Conservation (phyloP, 116 monocot genomes). For the Phalaenopsis hybrid region DNA sequence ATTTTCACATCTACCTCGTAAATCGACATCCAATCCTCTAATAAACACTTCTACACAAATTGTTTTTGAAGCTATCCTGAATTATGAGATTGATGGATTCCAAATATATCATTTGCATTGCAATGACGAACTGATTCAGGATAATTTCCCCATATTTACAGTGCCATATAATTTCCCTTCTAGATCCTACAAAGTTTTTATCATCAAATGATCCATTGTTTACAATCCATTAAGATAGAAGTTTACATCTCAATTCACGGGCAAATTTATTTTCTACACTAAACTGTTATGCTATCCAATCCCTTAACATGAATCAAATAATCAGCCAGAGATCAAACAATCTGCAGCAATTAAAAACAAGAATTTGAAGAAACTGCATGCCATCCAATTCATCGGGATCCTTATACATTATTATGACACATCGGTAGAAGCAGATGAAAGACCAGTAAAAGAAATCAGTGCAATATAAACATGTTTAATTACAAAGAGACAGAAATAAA, state of each 20-base stretch:
- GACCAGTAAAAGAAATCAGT: not conserved
- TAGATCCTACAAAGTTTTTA: not conserved
- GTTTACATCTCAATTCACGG: not conserved
- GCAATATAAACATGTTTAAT: too few species aligned
- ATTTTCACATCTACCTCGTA: too few species aligned
- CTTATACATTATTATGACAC: not conserved
- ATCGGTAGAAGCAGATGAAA: not conserved
- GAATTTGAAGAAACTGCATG: too few species aligned
- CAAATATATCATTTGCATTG: too few species aligned
- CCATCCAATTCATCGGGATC: too few species aligned
- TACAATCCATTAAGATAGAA: not conserved
- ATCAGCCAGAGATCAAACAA: not conserved
- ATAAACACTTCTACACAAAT: too few species aligned
- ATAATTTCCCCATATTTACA: not conserved
- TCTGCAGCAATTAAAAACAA: not conserved
- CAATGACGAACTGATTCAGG: too few species aligned
- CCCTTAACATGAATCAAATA: not conserved
- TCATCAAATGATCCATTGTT: not conserved
- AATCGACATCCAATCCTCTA: too few species aligned
- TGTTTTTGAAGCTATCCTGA: too few species aligned
- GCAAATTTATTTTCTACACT: not conserved
- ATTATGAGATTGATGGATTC: too few species aligned
- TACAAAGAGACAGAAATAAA: slow-evolving; percentile 10
- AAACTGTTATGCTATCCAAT: not conserved
- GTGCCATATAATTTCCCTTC: not conserved